phyloP scores from a whole-genome alignment of 140 eudicot genomes.

The Ambrosia hybrid region DNA sequence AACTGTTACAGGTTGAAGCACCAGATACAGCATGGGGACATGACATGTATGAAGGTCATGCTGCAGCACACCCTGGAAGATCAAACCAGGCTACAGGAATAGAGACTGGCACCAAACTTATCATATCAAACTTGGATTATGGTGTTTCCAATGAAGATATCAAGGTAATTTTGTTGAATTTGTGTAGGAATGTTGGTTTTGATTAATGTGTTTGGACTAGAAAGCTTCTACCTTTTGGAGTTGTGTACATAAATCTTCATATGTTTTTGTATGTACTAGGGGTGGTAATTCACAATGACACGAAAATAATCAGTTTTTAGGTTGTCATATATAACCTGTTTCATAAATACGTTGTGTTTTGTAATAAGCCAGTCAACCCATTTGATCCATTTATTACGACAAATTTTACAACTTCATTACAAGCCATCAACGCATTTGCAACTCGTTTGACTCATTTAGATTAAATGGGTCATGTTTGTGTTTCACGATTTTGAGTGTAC shows the following conservation, averaged over 20 bases:
- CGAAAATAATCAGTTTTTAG: not conserved
- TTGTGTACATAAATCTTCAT: not conserved
- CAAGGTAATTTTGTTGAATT: constrained; percentile 39
- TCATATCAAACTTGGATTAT: constrained; percentile 56
- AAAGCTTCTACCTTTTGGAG: not conserved
- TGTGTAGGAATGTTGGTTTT: not conserved
- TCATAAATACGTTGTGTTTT: not conserved
- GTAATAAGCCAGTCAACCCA: not conserved
- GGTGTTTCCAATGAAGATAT: constrained; percentile 62
- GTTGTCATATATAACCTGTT: not conserved
- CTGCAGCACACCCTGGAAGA: constrained; percentile 29
- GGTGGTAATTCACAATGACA: not conserved
- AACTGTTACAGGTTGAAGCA: constrained; percentile 42
- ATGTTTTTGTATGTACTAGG: not conserved
- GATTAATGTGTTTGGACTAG: constrained; percentile 1
- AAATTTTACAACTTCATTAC: no score
- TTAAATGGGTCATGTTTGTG: no score
- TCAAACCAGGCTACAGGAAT: constrained; percentile 43
- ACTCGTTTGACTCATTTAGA: no score
- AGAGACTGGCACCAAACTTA: constrained; percentile 60
- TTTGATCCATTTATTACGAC: no score
- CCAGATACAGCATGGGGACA: constrained; percentile 61
- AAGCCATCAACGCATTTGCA: no score
- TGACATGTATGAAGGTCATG: constrained; percentile 53
- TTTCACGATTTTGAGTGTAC: no score